Percentiles rank a stretch among this genome's conserved stretches.
phyloP scores from a whole-genome alignment of 768 basidiomycete genomes.

The Tephrocybe rancida region DNA sequence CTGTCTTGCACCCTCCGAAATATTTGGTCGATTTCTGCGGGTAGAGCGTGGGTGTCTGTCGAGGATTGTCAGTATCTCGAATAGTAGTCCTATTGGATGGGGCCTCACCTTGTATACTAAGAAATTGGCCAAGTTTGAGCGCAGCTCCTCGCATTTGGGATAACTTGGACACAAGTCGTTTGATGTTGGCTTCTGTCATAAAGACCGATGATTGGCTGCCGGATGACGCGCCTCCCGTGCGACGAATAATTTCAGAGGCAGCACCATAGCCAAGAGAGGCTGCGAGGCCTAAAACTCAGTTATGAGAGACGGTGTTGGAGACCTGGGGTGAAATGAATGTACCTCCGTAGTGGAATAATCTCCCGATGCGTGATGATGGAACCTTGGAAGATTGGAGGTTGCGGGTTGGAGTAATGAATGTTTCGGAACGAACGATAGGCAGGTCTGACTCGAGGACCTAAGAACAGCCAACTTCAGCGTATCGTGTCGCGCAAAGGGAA shows the following conservation, averaged over 20 bases:
- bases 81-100: neutral
- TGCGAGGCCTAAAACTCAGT: slow-evolving; percentile 66
- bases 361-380: slow-evolving; percentile 85
- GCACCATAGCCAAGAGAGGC: slow-evolving; percentile 89
- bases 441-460: neutral
- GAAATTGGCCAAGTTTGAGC: slow-evolving; percentile 93
- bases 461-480: neutral
- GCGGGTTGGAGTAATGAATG: slow-evolving; percentile 29
- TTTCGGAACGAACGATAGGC: neutral
- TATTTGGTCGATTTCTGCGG: slow-evolving; percentile 85
- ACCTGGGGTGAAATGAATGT: slow-evolving; percentile 2
- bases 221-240: slow-evolving; percentile 48
- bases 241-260: slow-evolving; percentile 81
- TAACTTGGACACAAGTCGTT: slow-evolving; percentile 88
- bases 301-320: neutral
- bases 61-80: neutral
- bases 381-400: slow-evolving; percentile 82
- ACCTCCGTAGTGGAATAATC: slow-evolving; percentile 96
- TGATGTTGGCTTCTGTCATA: slow-evolving; percentile 91
- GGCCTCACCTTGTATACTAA: slow-evolving; percentile 86
- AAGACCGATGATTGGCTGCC: slow-evolving; percentile 56
- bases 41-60: slow-evolving; percentile 87
- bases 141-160: slow-evolving; percentile 96
- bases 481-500: too few species aligned
- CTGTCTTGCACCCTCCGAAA: slow-evolving; percentile 91